Base-by-base conservation (phyloP, 2,329 filamentous ascomycete species). In the Zymoseptoria passerinii region DNA sequence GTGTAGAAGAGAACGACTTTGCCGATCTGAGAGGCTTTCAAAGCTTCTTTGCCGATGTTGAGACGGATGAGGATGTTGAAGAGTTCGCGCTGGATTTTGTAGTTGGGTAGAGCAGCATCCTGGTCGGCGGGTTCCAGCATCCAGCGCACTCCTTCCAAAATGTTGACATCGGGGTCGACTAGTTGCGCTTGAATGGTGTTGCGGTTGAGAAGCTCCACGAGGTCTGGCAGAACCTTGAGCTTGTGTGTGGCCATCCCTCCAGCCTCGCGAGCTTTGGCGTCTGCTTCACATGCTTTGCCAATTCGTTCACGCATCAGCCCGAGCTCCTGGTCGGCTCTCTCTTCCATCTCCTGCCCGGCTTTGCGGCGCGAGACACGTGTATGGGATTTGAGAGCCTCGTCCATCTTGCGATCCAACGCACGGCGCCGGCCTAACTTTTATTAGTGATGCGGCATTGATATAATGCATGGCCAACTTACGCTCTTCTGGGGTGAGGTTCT, bases 1-100 rank as follows among this genome's bases (percentile, higher is more conserved):
- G 92, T 96, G 76, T 99, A 99, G 77, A 96, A 99, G 62, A 95
- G 83, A 55, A 96, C 88, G 52, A 99, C 90, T 73, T 96, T 96
- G 70, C 94, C 94, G 64, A 99, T 94, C 19, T 92, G 92, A 67
- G 90, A 95, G 64, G 91, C 92, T 20, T 95, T 81, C 13, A 99
- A 81, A 1, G 88, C 83, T 67, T 97, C 94, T 71, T 96, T 96
- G 71, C 91, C 89, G 65, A 97, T 90, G 5, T 90, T 91, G 4
- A 97, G 81, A 68, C 85, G 86, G 18, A 82, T 83, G 44, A 99
- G 80, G 23, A 90, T 88, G 27, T 83, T 83, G 72, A 99, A 94
- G 50, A 99, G 83, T 72, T 97, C 92, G 61, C 92, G 90, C 77
- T 99, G 94, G 65, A 99, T 97, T 71, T 94, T 94, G 77, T 96